These are phyloP conservation scores for Coprinopsis strossmayeri DNA, from an alignment of 768 basidiomycete species.

Conservation along the genomic window DNA sequence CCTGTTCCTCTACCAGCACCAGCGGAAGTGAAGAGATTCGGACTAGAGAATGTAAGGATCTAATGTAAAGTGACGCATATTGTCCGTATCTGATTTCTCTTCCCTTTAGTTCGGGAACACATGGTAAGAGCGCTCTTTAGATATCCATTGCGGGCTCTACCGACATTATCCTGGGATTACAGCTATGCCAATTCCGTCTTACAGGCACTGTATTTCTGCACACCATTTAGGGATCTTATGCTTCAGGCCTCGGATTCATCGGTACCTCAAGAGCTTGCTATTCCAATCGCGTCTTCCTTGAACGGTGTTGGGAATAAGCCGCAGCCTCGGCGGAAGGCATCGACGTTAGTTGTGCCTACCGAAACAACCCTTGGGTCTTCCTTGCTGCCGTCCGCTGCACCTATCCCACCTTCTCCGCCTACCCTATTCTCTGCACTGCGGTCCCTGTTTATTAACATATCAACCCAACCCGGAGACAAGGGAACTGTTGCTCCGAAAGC, in stretches of 20 bases:
- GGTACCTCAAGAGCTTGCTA: slow-evolving; percentile 26
- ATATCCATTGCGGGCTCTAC: neutral
- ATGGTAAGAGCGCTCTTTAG: slow-evolving; percentile 57
- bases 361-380: slow-evolving; percentile 21
- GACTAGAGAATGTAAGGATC: slow-evolving; percentile 90
- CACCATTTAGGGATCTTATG: slow-evolving; percentile 88
- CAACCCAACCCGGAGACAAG: slow-evolving; percentile 67
- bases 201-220: slow-evolving; percentile 93
- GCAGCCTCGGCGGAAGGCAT: slow-evolving; percentile 39
- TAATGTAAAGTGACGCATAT: neutral
- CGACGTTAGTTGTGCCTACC: slow-evolving; percentile 19
- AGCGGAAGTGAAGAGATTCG: slow-evolving; percentile 84
- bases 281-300: slow-evolving; percentile 17
- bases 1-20: slow-evolving; percentile 29
- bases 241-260: slow-evolving; percentile 58
- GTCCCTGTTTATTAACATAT: slow-evolving; percentile 83
- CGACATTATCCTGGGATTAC: slow-evolving; percentile 15
- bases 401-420: slow-evolving; percentile 55
- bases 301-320: slow-evolving; percentile 17
- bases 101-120: slow-evolving; percentile 84
- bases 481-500: slow-evolving; percentile 87
- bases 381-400: slow-evolving; percentile 25
- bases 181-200: slow-evolving; percentile 99
- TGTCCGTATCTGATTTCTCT: slow-evolving; percentile 5
- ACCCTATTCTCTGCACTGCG: slow-evolving; percentile 90